A percentile compares a stretch with the other conserved stretches of the same genome.
Evolutionary conservation across 2,329 filamentous ascomycete species (phyloP).

Genomic region (Phialophora chinensis): DNA sequence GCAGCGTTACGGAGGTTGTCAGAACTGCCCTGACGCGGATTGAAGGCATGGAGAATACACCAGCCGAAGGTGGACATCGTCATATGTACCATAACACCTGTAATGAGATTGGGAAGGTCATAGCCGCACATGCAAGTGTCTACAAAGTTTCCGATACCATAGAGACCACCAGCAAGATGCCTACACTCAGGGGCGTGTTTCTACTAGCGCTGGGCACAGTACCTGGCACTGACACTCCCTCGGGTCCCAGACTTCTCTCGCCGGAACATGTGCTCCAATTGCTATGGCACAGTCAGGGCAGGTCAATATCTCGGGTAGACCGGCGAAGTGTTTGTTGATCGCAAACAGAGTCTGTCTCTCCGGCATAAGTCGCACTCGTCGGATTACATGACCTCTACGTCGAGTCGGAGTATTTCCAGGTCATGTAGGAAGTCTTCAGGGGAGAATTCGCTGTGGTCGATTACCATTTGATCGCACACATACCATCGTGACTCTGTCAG

Average conservation of each 20-base stretch:
- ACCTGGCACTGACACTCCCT: too few relatives aligned
- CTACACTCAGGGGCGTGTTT: not conserved
- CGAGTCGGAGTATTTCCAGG: not conserved
- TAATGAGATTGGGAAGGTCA: not conserved
- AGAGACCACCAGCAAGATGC: not conserved
- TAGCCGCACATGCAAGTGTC: not conserved
- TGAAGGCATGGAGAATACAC: not conserved
- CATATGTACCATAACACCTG: not conserved
- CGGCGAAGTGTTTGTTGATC: not conserved
- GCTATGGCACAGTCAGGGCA: not conserved
- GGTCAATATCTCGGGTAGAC: not conserved
- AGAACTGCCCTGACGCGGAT: not conserved
- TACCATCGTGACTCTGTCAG: too few relatives aligned
- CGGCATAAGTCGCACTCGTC: not conserved
- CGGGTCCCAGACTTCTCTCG: too few relatives aligned
- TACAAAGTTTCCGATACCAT: not conserved
- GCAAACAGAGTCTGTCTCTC: not conserved
- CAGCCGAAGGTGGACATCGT: not conserved
- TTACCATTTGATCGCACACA: not conserved
- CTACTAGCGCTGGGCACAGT: too few relatives aligned
- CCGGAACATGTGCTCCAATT: too few relatives aligned
- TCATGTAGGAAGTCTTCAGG: not conserved
- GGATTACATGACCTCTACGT: not conserved
- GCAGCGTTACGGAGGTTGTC: too few relatives aligned
- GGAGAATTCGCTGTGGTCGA: not conserved